Evolutionary conservation across 495 filamentous ascomycete species (phyloP).

Genomic region (Podospora didyma): DNA sequence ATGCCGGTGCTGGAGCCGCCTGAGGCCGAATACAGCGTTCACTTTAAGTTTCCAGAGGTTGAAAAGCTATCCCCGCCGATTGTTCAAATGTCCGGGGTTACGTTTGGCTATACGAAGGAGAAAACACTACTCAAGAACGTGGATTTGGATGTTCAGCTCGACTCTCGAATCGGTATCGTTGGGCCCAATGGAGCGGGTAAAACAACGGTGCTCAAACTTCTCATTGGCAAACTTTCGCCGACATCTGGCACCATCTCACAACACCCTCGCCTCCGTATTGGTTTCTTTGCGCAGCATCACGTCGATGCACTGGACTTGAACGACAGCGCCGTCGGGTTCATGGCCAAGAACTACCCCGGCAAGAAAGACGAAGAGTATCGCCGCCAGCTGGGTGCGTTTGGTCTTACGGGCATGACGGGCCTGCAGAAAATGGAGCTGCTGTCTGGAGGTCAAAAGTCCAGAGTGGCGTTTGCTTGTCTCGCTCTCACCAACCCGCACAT

Average conservation of each 20-base stretch:
- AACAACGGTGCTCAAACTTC: conserved; percentile 90
- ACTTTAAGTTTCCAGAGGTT: conserved; percentile 97
- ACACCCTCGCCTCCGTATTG: conserved; percentile 81
- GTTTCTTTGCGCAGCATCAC: conserved; percentile 98
- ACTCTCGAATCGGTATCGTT: conserved; percentile 97
- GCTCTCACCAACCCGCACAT: conserved; percentile 93
- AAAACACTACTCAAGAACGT: conserved; percentile 79
- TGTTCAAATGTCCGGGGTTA: conserved; percentile 91
- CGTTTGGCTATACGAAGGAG: conserved; percentile 83
- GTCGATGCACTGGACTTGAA: conserved; percentile 94
- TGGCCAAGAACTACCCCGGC: conserved; percentile 87
- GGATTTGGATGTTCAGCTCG: conserved; percentile 94
- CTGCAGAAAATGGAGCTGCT: conserved; percentile 93
- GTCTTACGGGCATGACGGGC: conserved; percentile 96
- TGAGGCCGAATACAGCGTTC: conserved; percentile 90
- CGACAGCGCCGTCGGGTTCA: conserved; percentile 85
- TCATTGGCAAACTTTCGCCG: conserved; percentile 79
- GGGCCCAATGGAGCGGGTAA: conserved; percentile 99
- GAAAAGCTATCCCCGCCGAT: conserved; percentile 97
- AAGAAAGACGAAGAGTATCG: conserved; percentile 96
- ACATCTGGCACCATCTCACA: conserved; percentile 79
- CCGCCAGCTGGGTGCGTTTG: conserved; percentile 91
- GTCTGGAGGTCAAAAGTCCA: conserved; percentile 96
- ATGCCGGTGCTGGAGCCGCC: conserved; percentile 91
- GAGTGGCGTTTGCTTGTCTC: conserved; percentile 94